Evolutionary conservation across 148 eudicot genomes (phyloP), one percentile per base, ranked within the genome.

Genomic region (Simmondsia chinensis): DNA sequence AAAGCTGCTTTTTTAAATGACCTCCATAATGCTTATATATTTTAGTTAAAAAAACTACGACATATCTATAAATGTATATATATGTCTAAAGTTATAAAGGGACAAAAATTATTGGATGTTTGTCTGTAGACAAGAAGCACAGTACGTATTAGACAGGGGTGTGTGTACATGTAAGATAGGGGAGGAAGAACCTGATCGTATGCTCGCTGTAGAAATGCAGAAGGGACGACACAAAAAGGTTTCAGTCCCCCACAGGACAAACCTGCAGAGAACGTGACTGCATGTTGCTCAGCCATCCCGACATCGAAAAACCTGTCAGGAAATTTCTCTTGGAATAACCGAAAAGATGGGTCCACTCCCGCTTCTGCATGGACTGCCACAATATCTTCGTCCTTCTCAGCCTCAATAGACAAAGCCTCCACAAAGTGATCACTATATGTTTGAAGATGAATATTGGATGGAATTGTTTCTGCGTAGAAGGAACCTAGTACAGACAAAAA

Each of bases 241-340:
- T 80, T 88, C 59, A 83, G 61, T 14, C 94, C 96, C 23, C 96
- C 96, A 64, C 89, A 63, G 1, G 94, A 72, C 54, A 88, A 66
- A 48, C 96, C 96, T 50, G 94, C 94, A 15, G 94, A 68, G 61
- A 88, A 88, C n/a, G 96, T 83, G 6, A 88, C 83, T n/a, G 94
- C 96, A 61, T 83, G 94, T 54, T 83, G 96, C 59, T 83, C 96
- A 25, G 96, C 96, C 81, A 83, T 77, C 46, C 96, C 96, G 33
- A 88, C 86, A 57, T 80, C 79, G 33, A 88, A 88, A 69, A 88
- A 80, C 32, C 64, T 80, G 41, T 83, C 79, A 5, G 69, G 74
- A 56, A 88, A 80, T n/a, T 58, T 71, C 12, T 72, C 67, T 48
- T 70, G 83, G 36, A 83, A 71, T 37, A 49, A 32, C 47, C 47